A percentile compares a stretch with the other conserved stretches of the same genome.
Evolutionary conservation across 495 filamentous ascomycete genomes (phyloP).

Genomic region (Lepidopterella palustris): DNA sequence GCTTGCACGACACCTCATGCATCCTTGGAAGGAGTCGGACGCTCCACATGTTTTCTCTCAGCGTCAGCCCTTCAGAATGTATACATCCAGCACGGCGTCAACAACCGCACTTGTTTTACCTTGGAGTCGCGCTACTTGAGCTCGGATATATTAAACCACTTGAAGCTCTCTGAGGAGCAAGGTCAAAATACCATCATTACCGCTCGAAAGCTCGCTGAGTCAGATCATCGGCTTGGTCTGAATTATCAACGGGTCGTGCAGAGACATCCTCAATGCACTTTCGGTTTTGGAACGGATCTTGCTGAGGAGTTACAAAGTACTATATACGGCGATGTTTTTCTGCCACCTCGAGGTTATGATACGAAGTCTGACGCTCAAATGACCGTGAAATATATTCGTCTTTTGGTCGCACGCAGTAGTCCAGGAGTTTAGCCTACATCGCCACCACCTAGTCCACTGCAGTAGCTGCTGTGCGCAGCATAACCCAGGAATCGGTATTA

Average conservation of each 20-base stretch:
- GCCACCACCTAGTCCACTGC: too few relatives aligned
- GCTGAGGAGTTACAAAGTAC: background rate
- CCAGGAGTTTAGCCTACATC: too few relatives aligned
- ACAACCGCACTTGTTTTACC: background rate
- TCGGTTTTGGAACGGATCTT: background rate
- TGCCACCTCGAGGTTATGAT: background rate
- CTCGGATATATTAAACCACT: background rate
- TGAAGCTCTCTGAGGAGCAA: background rate
- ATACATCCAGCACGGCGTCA: background rate
- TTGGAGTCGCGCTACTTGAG: background rate
- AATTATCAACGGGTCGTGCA: background rate
- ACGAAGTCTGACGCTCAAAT: background rate
- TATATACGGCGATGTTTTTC: background rate
- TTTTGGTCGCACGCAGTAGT: too few relatives aligned
- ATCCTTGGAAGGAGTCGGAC: background rate
- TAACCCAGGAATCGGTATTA: too few relatives aligned
- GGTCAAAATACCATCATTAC: background rate
- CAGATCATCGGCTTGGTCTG: background rate
- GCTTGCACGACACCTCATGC: background rate
- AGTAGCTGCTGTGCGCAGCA: too few relatives aligned
- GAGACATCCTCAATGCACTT: background rate
- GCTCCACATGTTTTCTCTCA: background rate
- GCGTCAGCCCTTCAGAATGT: background rate
- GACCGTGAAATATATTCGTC: too few relatives aligned
- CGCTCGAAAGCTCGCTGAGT: background rate